Conservation (phyloP, 768 basidiomycete species). For the Lenzites betulinus region DNA sequence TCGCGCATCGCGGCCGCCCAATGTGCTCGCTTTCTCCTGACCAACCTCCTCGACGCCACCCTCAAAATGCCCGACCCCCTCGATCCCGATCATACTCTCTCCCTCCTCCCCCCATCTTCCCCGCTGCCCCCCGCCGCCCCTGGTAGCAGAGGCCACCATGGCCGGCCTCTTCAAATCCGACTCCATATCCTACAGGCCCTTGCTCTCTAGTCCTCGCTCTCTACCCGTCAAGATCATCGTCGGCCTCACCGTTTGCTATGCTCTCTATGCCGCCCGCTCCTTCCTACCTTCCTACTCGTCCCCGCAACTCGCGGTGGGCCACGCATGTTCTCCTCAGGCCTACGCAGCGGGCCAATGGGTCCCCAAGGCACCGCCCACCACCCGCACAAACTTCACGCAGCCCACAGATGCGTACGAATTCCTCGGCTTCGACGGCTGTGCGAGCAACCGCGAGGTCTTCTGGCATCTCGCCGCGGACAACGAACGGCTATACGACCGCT, state of each 20-base stretch:
- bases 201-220: slow-evolving; percentile 14
- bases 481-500: slow-evolving; percentile 49
- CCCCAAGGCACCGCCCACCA: slow-evolving; percentile 37
- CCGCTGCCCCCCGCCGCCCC: background rate
- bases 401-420: slow-evolving; percentile 49
- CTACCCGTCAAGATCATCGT: slow-evolving; percentile 13
- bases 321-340: slow-evolving; percentile 36
- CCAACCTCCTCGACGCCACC: background rate
- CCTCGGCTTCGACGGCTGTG: slow-evolving; percentile 63
- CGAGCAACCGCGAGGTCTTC: slow-evolving; percentile 58
- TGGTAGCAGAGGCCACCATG: slow-evolving; percentile 5
- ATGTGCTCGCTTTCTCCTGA: too few species aligned
- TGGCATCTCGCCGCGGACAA: slow-evolving; percentile 66
- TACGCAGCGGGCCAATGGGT: slow-evolving; percentile 46
- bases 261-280: slow-evolving; percentile 8
- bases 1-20: too few species aligned
- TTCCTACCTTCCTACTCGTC: slow-evolving; percentile 8
- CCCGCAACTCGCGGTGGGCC: background rate
- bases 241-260: slow-evolving; percentile 13
- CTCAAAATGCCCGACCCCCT: background rate
- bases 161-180: slow-evolving; percentile 17
- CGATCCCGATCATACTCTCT: background rate
- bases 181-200: slow-evolving; percentile 14
- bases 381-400: slow-evolving; percentile 11
- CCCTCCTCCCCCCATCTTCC: background rate